Evolutionary conservation across 75 land plant genomes (phyloP), one percentile per base, ranked within the genome.

Genomic region (Picea glauca): DNA sequence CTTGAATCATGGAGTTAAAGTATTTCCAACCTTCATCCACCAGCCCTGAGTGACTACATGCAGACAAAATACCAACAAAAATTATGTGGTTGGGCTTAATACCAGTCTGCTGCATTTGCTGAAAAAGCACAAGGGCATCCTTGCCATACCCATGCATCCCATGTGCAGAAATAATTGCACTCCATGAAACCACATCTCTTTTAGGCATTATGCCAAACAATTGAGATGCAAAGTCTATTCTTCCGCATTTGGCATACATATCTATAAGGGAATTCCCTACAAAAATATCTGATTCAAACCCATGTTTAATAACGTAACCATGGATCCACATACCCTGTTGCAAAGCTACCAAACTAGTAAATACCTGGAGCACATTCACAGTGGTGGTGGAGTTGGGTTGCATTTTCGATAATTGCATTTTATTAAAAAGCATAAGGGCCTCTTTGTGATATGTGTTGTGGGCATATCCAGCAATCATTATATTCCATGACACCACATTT

Each of bases 131-230:
- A 60, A 91, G 75, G 20, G 83, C 90, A 18, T 86, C 84, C 33
- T 3, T n/a, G 56, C 57, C 83, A 60, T n/a, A 20, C 30, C 88
- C 90, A 81, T 84, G 82, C 77, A 82, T 73, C 0, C 61, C 84
- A 81, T 87, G 91, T 30, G 91, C 95, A 21, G 93, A 83, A 79
- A 93, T 89, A 84, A 93, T 89, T 12, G 93, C 79, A 40, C 83
- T 90, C 91, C 93, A 93, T 1, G 95, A 87, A 72, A 87, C 82
- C 38, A 80, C 89, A 82, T 93, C 86, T 66, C 81, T 81, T 5
- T 50, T 57, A 6, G 3, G 9, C 86, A 80, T 78, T 60, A 70
- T 33, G 75, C 81, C 83, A 79, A 91, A 91, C 58, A 91, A 26
- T 40, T 32, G 17, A 1, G 83, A 65, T 40, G 90, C 92, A 78